Percentiles rank a stretch among this genome's conserved stretches.
Evolutionary conservation across 495 filamentous ascomycete species (phyloP).

Genomic region (Cetradonia linearis): DNA sequence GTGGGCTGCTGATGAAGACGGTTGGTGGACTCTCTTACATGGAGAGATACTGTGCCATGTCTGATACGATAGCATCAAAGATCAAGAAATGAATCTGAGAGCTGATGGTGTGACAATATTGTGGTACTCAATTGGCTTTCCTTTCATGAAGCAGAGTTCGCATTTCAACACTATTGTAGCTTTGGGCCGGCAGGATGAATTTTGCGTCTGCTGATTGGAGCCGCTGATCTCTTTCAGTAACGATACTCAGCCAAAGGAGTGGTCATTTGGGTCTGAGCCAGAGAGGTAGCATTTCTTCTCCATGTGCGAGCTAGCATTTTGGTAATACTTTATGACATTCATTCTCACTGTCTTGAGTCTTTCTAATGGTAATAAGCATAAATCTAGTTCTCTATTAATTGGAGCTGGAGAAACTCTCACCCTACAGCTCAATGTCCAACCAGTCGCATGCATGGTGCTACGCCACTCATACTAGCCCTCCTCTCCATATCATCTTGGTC

Average conservation of each 20-base stretch:
- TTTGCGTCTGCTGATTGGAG: too few species aligned
- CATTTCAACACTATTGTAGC: too few species aligned
- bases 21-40: conserved; percentile 43
- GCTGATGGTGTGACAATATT: not conserved
- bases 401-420: not conserved
- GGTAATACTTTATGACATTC: not conserved
- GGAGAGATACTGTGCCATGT: conserved; percentile 43
- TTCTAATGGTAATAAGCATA: not conserved
- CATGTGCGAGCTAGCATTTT: not conserved
- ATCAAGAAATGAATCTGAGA: too few species aligned
- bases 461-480: not conserved
- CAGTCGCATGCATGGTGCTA: not conserved
- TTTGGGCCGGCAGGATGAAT: too few species aligned
- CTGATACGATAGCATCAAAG: not conserved
- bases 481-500: not conserved
- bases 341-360: not conserved
- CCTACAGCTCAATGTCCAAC: too few species aligned
- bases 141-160: not conserved
- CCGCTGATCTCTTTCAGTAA: not conserved
- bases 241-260: not conserved
- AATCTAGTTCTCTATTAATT: not conserved
- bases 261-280: too few species aligned
- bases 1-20: conserved; percentile 39
- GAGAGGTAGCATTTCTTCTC: not conserved
- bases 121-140: not conserved